Conservation (phyloP, 305 asterid genomes). For the Caryopteris hybrid region DNA sequence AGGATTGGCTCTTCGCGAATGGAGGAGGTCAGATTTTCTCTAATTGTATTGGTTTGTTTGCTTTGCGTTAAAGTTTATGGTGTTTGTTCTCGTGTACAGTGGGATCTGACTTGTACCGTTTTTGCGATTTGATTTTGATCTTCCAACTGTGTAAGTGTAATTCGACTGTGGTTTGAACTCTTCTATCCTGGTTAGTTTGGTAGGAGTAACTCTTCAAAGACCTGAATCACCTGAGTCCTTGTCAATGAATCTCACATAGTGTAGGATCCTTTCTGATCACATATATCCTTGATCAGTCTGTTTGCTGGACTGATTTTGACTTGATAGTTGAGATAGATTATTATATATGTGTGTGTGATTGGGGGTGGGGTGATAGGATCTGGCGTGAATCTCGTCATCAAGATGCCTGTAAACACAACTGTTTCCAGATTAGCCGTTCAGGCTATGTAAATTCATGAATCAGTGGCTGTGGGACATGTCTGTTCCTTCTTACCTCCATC, state of each 20-base stretch:
- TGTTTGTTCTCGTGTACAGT: not conserved
- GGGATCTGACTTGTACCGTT: slow-evolving; percentile 19
- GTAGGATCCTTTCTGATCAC: slow-evolving; percentile 2
- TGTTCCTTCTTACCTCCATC: not conserved
- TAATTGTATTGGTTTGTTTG: slow-evolving; percentile 1
- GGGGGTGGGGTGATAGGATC: not conserved
- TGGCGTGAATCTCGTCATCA: slow-evolving; percentile 7
- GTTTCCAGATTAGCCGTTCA: not conserved
- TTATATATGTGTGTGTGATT: not conserved
- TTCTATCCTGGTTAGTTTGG: slow-evolving; percentile 4
- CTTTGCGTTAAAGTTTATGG: not conserved
- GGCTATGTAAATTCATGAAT: not conserved
- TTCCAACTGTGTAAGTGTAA: not conserved
- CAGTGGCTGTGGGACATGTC: not conserved
- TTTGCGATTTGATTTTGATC: not conserved
- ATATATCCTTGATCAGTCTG: not conserved
- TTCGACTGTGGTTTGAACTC: slow-evolving; percentile 9
- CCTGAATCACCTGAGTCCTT: slow-evolving; percentile 1
- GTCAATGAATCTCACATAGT: not conserved
- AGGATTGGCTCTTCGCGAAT: slow-evolving; percentile 63
- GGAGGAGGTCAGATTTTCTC: slow-evolving; percentile 50
- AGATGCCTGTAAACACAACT: not conserved
- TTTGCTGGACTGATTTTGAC: not conserved
- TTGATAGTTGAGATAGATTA: not conserved
- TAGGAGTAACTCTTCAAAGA: not conserved